Conservation (phyloP, 2,329 filamentous ascomycete species). For the Xylaria digitata region DNA sequence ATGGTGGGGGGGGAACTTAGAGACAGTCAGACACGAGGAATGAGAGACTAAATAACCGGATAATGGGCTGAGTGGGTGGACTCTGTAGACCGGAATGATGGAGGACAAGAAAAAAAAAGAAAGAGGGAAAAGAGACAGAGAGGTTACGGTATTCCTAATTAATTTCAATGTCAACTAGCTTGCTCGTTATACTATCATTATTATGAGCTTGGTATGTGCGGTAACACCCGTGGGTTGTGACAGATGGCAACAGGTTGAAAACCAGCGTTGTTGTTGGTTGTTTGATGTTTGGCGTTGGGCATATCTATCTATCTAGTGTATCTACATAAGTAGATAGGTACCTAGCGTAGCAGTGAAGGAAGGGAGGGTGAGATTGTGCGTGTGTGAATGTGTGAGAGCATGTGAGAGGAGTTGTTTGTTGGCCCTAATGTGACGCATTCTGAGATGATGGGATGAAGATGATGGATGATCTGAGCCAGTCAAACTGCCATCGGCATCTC, state of each 20-base stretch:
- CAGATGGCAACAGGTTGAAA: slow-evolving; percentile 8
- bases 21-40: slow-evolving; percentile 18
- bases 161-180: slow-evolving; percentile 12
- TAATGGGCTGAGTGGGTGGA: slow-evolving; percentile 10
- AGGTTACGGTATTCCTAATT: neutral
- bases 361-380: no score
- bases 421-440: neutral
- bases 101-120: neutral
- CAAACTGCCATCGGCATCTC: slow-evolving; percentile 14
- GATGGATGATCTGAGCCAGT: slow-evolving; percentile 9
- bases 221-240: slow-evolving; percentile 10
- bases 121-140: neutral
- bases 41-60: slow-evolving; percentile 18
- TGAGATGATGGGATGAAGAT: neutral
- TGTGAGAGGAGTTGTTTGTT: slow-evolving; percentile 1
- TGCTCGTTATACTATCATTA: neutral
- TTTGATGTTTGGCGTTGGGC: slow-evolving; percentile 2
- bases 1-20: slow-evolving; percentile 24
- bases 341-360: neutral
- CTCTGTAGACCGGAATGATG: slow-evolving; percentile 6
- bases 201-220: neutral
- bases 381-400: no score
- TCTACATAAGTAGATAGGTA: neutral
- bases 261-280: neutral
- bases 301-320: neutral